These are phyloP conservation scores for Pugionium dolabratum DNA, from an alignment of 345 rosid species.

Conservation along the genomic window DNA sequence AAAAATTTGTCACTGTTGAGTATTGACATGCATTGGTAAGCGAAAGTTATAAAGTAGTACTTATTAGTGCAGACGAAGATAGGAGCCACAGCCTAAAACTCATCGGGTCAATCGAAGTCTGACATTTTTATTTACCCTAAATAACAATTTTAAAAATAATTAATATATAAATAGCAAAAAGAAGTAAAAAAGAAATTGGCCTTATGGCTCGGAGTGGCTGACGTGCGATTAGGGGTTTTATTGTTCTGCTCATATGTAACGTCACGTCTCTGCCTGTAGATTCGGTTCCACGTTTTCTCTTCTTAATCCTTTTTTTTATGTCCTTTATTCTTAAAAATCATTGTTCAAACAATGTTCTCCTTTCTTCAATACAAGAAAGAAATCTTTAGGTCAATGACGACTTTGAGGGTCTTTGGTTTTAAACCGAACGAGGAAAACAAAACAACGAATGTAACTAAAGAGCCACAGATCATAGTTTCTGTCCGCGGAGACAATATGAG, in stretches of 20 bases:
- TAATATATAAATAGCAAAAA: not conserved
- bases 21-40: constrained; percentile 46
- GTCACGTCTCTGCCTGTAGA: constrained; percentile 44
- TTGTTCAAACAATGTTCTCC: constrained; percentile 8
- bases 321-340: not conserved
- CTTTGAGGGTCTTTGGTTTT: not conserved
- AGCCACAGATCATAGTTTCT: constrained; percentile 68
- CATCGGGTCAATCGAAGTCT: constrained; percentile 44
- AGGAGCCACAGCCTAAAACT: constrained; percentile 43
- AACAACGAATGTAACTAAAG: constrained; percentile 79
- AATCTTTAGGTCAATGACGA: not conserved
- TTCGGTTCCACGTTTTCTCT: constrained; percentile 42
- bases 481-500: constrained; percentile 74
- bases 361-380: not conserved
- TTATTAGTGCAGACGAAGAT: constrained; percentile 42
- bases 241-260: constrained; percentile 43
- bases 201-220: constrained; percentile 35
- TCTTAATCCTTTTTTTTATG: not conserved
- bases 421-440: not conserved
- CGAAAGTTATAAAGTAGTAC: constrained; percentile 39
- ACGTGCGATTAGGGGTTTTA: constrained; percentile 40
- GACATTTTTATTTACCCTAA: constrained; percentile 44
- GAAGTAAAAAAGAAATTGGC: constrained; percentile 9
- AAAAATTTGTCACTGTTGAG: constrained; percentile 32
- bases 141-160: constrained; percentile 20